phyloP scores from a whole-genome alignment of 148 eudicot species.

The Arbutus unedo region DNA sequence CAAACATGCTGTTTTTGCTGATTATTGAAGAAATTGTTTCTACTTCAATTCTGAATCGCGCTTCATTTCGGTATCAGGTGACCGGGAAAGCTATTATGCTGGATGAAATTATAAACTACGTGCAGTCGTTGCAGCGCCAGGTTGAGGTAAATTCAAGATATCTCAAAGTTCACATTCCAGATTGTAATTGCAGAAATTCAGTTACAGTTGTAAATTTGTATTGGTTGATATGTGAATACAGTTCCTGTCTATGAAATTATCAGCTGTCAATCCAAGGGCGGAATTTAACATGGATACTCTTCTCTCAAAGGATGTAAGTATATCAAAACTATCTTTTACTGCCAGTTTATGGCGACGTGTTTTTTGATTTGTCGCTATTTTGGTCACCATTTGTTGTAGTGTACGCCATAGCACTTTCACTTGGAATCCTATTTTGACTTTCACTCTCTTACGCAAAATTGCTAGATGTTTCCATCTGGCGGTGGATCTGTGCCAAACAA shows the following conservation, averaged over 20 bases:
- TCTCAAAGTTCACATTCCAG: neutral
- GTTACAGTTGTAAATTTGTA: neutral
- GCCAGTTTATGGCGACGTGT: no score
- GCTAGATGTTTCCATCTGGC: slow-evolving; percentile 49
- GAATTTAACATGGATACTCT: slow-evolving; percentile 69
- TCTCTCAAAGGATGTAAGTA: slow-evolving; percentile 80
- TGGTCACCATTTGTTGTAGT: neutral
- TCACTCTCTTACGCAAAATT: neutral
- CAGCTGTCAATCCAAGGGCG: slow-evolving; percentile 71
- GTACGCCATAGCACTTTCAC: neutral
- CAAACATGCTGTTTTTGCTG: neutral
- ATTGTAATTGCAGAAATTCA: neutral
- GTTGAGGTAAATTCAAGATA: slow-evolving; percentile 64
- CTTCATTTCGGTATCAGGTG: slow-evolving; percentile 34
- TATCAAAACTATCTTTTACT: neutral
- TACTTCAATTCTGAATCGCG: neutral
- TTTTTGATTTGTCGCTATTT: no score
- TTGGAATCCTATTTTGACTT: neutral
- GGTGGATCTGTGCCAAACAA: slow-evolving; percentile 36
- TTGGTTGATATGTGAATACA: slow-evolving; percentile 23
- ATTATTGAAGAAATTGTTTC: neutral
- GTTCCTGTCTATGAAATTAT: slow-evolving; percentile 87
- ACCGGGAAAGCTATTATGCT: slow-evolving; percentile 93
- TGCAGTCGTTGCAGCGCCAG: slow-evolving; percentile 85
- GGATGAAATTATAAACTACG: slow-evolving; percentile 94